These are phyloP conservation scores for Backusella tuberculispora DNA, from an alignment of 192 early-diverging fungal genomes.

Conservation along the genomic window DNA sequence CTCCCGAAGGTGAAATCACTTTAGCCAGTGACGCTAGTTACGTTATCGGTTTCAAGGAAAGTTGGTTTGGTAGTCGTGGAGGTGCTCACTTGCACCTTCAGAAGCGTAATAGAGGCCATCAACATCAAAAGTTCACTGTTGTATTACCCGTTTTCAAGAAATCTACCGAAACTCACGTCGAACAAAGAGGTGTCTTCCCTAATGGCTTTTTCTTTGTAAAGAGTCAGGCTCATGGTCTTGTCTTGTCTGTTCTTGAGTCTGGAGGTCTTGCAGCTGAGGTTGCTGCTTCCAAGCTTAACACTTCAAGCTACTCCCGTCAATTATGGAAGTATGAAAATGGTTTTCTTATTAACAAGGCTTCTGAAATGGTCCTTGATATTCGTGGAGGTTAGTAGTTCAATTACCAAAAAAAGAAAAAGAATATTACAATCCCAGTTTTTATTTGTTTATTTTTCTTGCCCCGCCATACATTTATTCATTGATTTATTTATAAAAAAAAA, in stretches of 20 bases:
- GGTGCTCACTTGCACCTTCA: slow-evolving; percentile 38
- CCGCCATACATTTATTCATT: background rate
- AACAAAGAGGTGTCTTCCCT: slow-evolving; percentile 29
- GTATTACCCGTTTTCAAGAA: slow-evolving; percentile 42
- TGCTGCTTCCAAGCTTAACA: slow-evolving; percentile 30
- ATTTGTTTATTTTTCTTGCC: background rate
- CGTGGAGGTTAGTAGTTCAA: slow-evolving; percentile 30
- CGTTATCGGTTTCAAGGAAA: slow-evolving; percentile 37
- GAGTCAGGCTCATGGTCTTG: slow-evolving; percentile 30
- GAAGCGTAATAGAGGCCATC: slow-evolving; percentile 10
- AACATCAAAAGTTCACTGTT: slow-evolving; percentile 29
- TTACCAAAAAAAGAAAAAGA: slow-evolving; percentile 25
- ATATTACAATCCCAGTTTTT: slow-evolving; percentile 11
- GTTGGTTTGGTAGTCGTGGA: slow-evolving; percentile 35
- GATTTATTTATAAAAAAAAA: slow-evolving; percentile 1
- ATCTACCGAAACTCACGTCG: background rate
- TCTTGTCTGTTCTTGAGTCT: slow-evolving; percentile 39
- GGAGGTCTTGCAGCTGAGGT: slow-evolving; percentile 34
- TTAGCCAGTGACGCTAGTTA: slow-evolving; percentile 17
- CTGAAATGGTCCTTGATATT: slow-evolving; percentile 41
- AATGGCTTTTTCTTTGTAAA: slow-evolving; percentile 50
- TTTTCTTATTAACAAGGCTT: slow-evolving; percentile 43
- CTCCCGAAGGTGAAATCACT: slow-evolving; percentile 18
- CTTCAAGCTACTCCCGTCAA: slow-evolving; percentile 36
- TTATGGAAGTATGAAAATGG: slow-evolving; percentile 44